Evolutionary conservation across 306 rosid species (phyloP).

Genomic region (Alnus glutinosa): DNA sequence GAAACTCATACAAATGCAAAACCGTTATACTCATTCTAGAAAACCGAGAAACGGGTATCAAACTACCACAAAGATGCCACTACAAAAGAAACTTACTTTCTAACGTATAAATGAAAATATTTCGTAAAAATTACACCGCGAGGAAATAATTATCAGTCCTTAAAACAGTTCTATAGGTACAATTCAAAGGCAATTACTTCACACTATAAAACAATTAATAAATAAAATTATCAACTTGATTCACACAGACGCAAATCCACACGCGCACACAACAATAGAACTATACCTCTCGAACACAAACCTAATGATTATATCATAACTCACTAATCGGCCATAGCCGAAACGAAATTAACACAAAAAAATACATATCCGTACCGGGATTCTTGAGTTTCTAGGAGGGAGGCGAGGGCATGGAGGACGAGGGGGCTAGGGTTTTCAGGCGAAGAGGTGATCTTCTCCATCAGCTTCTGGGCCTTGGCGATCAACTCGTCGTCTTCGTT

Average conservation of each 20-base stretch:
- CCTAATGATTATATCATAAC: background rate
- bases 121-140: background rate
- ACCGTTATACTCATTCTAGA: background rate
- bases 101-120: background rate
- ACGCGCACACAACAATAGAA: background rate
- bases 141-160: background rate
- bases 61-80: background rate
- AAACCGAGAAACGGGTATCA: background rate
- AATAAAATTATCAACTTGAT: background rate
- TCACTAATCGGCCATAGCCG: background rate
- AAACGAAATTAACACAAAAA: background rate
- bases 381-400: conserved; percentile 83
- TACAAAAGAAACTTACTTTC: background rate
- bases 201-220: background rate
- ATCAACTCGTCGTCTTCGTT: conserved; percentile 81
- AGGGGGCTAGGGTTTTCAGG: conserved; percentile 76
- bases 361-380: conserved; percentile 38
- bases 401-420: conserved; percentile 81
- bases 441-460: conserved; percentile 72
- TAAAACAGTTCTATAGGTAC: background rate
- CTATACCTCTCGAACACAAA: background rate
- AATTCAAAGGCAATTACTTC: background rate
- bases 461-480: conserved; percentile 69
- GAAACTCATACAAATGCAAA: background rate
- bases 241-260: background rate